Percentiles rank a stretch among this genome's conserved stretches.
These are phyloP conservation scores for Lactarius sanguifluus DNA, from an alignment of 768 basidiomycete species.

Conservation along the genomic window DNA sequence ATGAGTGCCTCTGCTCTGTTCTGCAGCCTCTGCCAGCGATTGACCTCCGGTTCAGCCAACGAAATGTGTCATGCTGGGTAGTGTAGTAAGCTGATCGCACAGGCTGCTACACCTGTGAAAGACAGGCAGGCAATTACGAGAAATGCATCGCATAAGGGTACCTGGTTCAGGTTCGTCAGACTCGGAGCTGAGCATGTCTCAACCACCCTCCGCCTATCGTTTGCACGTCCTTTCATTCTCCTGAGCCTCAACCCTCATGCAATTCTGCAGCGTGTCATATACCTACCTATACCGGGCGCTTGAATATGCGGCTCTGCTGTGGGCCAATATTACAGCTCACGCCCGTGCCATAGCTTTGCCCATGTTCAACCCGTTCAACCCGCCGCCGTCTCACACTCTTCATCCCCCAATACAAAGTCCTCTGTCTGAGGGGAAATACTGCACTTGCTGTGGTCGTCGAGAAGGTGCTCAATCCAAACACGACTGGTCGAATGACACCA, in stretches of 20 bases:
- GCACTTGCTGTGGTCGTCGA: conserved; percentile 74
- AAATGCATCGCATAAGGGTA: no score
- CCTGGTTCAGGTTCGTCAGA: not conserved
- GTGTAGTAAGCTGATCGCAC: no score
- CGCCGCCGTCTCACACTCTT: conserved; percentile 64
- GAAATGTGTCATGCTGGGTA: no score
- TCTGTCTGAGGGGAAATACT: conserved; percentile 69
- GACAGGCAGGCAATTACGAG: no score
- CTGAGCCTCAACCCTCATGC: no score
- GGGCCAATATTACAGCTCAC: conserved; percentile 65
- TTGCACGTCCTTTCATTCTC: no score
- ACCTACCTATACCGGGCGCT: conserved; percentile 69
- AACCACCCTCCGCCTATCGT: no score
- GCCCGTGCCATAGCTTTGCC: conserved; percentile 87
- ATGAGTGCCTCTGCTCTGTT: no score
- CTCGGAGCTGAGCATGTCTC: no score
- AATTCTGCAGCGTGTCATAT: conserved; percentile 41
- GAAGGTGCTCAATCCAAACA: conserved; percentile 85
- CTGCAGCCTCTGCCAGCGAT: no score
- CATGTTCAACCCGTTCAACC: conserved; percentile 86
- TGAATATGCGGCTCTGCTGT: conserved; percentile 51
- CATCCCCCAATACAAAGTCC: conserved; percentile 75
- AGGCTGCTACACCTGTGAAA: no score
- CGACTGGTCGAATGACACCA: conserved; percentile 71
- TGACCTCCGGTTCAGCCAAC: no score